Conservation (phyloP, 441 rosid genomes). For the Populus hybrid region DNA sequence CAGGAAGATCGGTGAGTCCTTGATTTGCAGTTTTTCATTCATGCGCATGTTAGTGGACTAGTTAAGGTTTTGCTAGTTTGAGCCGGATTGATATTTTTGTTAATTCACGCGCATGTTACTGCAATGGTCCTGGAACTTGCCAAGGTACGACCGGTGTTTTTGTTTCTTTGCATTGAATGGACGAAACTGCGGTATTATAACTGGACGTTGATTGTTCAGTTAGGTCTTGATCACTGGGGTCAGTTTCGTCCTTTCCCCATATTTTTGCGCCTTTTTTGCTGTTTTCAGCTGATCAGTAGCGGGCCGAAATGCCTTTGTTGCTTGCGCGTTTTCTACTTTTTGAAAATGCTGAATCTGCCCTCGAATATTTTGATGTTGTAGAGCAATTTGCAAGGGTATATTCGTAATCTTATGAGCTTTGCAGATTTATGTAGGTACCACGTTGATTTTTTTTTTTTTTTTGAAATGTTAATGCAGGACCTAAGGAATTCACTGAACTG, state of each 20-base stretch:
- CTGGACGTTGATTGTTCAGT: background rate
- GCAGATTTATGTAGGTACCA: background rate
- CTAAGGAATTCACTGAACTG: conserved; percentile 72
- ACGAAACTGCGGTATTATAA: background rate
- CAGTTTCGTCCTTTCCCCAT: background rate
- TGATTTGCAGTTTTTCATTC: background rate
- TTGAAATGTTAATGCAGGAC: conserved; percentile 43
- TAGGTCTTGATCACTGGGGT: background rate
- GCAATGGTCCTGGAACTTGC: background rate
- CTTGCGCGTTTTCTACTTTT: background rate
- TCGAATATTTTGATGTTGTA: background rate
- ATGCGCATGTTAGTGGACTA: conserved; percentile 14
- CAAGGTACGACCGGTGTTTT: background rate
- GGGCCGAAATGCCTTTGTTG: background rate
- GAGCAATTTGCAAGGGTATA: background rate
- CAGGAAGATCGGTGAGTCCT: conserved; percentile 66
- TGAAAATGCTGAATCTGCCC: background rate
- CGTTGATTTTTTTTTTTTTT: background rate
- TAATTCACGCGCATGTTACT: background rate
- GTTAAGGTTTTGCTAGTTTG: background rate
- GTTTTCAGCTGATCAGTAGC: background rate
- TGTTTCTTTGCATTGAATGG: background rate
- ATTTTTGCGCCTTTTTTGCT: background rate
- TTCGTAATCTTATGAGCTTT: background rate
- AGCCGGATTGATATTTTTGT: background rate